Base-by-base conservation (phyloP, 1,139 yeast species). In the Zygosaccharomyces pseudobailii region DNA sequence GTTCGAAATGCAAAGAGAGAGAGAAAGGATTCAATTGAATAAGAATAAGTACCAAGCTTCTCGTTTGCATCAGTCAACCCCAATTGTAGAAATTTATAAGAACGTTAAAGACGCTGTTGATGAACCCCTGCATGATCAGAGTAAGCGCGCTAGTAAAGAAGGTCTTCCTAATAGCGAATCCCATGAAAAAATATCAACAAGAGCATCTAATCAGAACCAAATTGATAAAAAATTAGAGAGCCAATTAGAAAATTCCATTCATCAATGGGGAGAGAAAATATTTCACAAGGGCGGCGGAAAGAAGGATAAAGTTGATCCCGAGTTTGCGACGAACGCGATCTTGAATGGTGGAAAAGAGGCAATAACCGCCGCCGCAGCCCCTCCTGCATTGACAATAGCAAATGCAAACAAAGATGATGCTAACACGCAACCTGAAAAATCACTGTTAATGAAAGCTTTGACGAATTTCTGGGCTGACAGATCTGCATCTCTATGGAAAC, bases 391-490 rank as follows among this genome's bases (percentile, higher is more conserved):
- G 13, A 56, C 59, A 2, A 43, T 56, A 4, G 49, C 57, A 8
- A 55, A 51, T 17, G 55, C 52, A 58, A 64, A 59, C 42, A 56
- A 53, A 38, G 59, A 55, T 28, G 60, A 56, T 6, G 42, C 53
- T 3, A 54, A 40, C 10, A 69, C 68, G 10, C 73, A 68, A 47
- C 69, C 87, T 2, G 97, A 88, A 59, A 79, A 80, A 56, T 79
- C 82, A 30, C 84, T 96, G 0, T 67, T 94, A 30, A 77, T 94
- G 69, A 88, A 87, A 58, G 82, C 96, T 0, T 71, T 94, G 49
- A 80, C 96, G 0, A 88, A 84, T 59, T 90, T 92, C 67, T 92
- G 98, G 98, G 97, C 97, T 0, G 98, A 94, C 67, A 71, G 98
- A 57, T 87, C 97, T 1, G 92, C 97, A 0, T 86, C 96, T 2